Percentiles rank a stretch among this genome's conserved stretches.
Evolutionary conservation across 1,284 basidiomycete genomes (phyloP).

Genomic region (Pholiota adiposa): DNA sequence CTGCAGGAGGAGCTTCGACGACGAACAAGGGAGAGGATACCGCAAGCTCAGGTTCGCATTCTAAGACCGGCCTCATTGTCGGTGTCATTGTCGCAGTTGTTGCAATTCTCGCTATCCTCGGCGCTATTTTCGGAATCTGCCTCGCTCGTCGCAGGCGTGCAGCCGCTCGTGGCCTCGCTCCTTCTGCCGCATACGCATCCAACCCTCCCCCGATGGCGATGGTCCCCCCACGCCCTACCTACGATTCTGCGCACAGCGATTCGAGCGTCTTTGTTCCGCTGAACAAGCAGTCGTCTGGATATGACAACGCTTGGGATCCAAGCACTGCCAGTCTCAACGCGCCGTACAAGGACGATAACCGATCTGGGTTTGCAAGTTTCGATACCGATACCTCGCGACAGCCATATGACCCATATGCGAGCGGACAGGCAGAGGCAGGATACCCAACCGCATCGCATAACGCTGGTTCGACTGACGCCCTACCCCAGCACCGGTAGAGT

Average conservation of each 20-base stretch:
- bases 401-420: slow-evolving; percentile 15
- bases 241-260: not conserved
- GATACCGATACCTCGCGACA: slow-evolving; percentile 6
- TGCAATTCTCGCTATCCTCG: slow-evolving; percentile 48
- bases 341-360: slow-evolving; percentile 20
- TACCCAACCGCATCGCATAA: slow-evolving; percentile 6
- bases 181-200: not conserved
- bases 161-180: not conserved
- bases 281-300: slow-evolving; percentile 8
- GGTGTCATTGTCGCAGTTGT: slow-evolving; percentile 51
- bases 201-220: slow-evolving; percentile 2
- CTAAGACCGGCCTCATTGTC: slow-evolving; percentile 32
- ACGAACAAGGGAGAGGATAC: not conserved
- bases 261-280: slow-evolving; percentile 20
- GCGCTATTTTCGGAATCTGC: slow-evolving; percentile 31
- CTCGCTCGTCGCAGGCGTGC: slow-evolving; percentile 16
- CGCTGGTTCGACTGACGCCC: not conserved
- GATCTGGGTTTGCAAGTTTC: slow-evolving; percentile 6
- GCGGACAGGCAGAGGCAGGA: slow-evolving; percentile 2
- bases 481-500: not conserved
- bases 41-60: not conserved
- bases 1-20: not conserved
- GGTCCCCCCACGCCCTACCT: not conserved
- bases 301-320: slow-evolving; percentile 17
- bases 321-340: slow-evolving; percentile 17